Percentiles rank a stretch among this genome's conserved stretches.
Conservation (phyloP, 2,329 filamentous ascomycete genomes). For the Fusarium mangiferae region DNA sequence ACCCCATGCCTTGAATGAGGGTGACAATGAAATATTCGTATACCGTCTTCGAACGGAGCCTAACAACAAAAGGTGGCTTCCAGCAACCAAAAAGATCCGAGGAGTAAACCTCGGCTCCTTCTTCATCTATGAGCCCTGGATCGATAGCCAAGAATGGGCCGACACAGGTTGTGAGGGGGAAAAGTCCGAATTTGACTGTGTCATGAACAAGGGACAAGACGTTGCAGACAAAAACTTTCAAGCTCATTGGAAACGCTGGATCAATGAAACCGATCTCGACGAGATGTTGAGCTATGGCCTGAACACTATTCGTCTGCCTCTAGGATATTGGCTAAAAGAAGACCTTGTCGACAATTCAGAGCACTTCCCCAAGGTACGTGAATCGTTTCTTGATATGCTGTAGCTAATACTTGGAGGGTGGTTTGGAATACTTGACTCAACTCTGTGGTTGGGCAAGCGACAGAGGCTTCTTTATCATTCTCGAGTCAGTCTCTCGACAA, state of each 20-base stretch:
- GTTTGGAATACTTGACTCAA: slow-evolving; percentile 57
- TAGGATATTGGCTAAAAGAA: slow-evolving; percentile 67
- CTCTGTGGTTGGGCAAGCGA: slow-evolving; percentile 60
- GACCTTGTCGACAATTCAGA: slow-evolving; percentile 60
- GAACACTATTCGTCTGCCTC: slow-evolving; percentile 64
- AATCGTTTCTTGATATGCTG: neutral
- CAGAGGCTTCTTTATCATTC: slow-evolving; percentile 62
- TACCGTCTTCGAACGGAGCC: neutral
- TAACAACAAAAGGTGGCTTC: slow-evolving; percentile 25
- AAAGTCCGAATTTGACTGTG: slow-evolving; percentile 66
- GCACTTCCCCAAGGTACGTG: slow-evolving; percentile 56
- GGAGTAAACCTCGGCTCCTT: slow-evolving; percentile 65
- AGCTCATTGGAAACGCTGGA: slow-evolving; percentile 62
- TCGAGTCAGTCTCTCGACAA: slow-evolving; percentile 49
- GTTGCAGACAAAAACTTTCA: slow-evolving; percentile 59
- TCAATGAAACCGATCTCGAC: slow-evolving; percentile 59
- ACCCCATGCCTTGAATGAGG: neutral
- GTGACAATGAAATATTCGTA: slow-evolving; percentile 13
- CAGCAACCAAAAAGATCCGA: slow-evolving; percentile 55
- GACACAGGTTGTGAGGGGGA: slow-evolving; percentile 58
- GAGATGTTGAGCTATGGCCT: slow-evolving; percentile 61
- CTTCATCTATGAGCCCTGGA: slow-evolving; percentile 66
- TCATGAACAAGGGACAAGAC: slow-evolving; percentile 58
- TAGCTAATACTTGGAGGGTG: slow-evolving; percentile 43
- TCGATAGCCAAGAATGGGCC: slow-evolving; percentile 57